phyloP scores from a whole-genome alignment of 495 filamentous ascomycete species.

The Glutinoglossum americanum region DNA sequence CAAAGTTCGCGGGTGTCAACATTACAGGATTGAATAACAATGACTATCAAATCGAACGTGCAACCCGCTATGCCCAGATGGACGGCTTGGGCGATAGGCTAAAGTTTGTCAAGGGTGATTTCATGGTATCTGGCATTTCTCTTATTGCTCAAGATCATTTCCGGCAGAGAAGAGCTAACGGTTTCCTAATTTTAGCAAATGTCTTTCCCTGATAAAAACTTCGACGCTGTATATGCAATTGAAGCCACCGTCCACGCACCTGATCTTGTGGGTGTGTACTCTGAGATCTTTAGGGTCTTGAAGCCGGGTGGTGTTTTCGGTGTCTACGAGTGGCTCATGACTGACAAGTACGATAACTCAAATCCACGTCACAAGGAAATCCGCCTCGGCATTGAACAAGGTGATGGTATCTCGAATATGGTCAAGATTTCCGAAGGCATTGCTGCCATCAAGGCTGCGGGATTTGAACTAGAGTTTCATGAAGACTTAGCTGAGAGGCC shows the following conservation, averaged over 20 bases:
- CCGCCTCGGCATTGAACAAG: constrained; percentile 87
- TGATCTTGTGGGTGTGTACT: constrained; percentile 83
- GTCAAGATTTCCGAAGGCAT: constrained; percentile 71
- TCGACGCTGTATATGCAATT: constrained; percentile 95
- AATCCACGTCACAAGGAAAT: constrained; percentile 77
- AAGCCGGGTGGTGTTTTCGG: constrained; percentile 94
- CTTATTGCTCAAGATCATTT: no score
- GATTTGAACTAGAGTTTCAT: constrained; percentile 66
- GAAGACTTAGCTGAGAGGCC: constrained; percentile 75
- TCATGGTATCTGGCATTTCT: constrained; percentile 42
- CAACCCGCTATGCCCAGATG: constrained; percentile 60
- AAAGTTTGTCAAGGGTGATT: constrained; percentile 86
- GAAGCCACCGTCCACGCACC: constrained; percentile 95
- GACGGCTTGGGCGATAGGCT: constrained; percentile 68
- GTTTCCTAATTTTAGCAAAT: constrained; percentile 47
- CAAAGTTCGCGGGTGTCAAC: constrained; percentile 80
- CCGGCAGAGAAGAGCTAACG: background rate
- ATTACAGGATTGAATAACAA: constrained; percentile 96
- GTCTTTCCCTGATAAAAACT: constrained; percentile 75
- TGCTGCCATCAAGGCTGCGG: constrained; percentile 66
- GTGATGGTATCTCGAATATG: constrained; percentile 98
- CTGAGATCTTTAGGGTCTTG: constrained; percentile 80
- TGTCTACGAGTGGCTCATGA: constrained; percentile 99
- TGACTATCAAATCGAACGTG: constrained; percentile 96
- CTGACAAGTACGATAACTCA: constrained; percentile 77